Percentiles rank a stretch among this genome's conserved stretches.
Conservation (phyloP, 768 basidiomycete species). For the Tulasnella sp. region DNA sequence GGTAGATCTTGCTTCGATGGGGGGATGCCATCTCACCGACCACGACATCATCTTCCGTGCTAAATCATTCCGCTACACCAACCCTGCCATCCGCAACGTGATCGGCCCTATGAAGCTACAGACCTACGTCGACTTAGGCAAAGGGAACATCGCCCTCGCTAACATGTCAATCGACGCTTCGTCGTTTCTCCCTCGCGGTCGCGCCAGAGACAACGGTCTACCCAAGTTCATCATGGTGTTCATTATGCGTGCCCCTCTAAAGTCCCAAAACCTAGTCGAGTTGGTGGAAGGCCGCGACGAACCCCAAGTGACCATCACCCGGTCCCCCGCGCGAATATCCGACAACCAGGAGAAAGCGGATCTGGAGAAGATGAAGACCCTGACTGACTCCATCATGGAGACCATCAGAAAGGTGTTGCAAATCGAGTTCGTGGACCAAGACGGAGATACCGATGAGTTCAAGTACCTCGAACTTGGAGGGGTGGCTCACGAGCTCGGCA, state of each 20-base stretch:
- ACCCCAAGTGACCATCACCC: conserved; percentile 17
- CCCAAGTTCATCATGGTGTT: conserved; percentile 17
- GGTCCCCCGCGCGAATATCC: neutral
- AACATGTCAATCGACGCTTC: conserved; percentile 21
- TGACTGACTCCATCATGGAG: neutral
- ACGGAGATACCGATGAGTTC: conserved; percentile 2
- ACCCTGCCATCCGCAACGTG: conserved; percentile 7
- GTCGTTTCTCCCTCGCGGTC: conserved; percentile 22
- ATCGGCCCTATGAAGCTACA: conserved; percentile 23
- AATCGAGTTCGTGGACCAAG: neutral
- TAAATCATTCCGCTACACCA: conserved; percentile 17
- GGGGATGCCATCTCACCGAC: conserved; percentile 20
- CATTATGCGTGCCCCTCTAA: conserved; percentile 13
- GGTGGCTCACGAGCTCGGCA: conserved; percentile 23
- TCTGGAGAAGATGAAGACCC: neutral
- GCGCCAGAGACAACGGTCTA: neutral
- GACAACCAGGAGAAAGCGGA: neutral
- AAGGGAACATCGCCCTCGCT: conserved; percentile 17
- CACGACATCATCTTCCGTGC: conserved; percentile 20
- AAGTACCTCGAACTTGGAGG: conserved; percentile 20
- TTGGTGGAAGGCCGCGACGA: conserved; percentile 16
- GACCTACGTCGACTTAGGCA: conserved; percentile 7
- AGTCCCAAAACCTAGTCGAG: conserved; percentile 15
- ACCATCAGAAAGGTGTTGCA: neutral
- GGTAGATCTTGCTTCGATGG: neutral